Evolutionary conservation across 2,329 filamentous ascomycete species (phyloP), one percentile per base, ranked within the genome.

Genomic region (Aspergillus sp.): DNA sequence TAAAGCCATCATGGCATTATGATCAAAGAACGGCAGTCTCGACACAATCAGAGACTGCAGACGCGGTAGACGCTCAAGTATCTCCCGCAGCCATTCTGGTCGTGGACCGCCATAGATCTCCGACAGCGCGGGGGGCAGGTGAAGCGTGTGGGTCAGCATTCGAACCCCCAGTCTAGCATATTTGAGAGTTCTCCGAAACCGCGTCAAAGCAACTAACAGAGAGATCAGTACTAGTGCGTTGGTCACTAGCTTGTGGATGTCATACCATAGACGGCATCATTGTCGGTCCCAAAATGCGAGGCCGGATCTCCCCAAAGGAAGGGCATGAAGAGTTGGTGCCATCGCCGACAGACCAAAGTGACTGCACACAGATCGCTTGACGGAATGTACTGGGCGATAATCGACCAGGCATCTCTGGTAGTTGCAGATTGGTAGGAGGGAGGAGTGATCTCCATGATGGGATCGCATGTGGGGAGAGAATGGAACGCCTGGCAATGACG

Each of bases 301-400:
- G 83, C 81, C 17, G 83, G 83, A 60, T 82, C 80, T 14, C 83
- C 83, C 83, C 83, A 86, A 1, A 86, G 73, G 56, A 81, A 78
- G 2, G 81, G 81, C 48, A 78, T 75, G 58, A 85, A 85, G n/a
- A 80, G 77, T 23, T 69, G 61, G 60, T 85, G 80, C 81, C 83
- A 85, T 72, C 73, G 71, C 49, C 71, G 77, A 59, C 78, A 83
- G 7, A 85, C 82, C 23, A 84, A 67, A 4, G 79, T 78, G 6
- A 76, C 78, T 20, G 81, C 75, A 57, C 80, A 84, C 4, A 86
- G 73, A 53, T 83, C 80, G 25, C 75, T 73, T 2, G 82, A 83
- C 1, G 76, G 73, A 4, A 85, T 76, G 58, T 84, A 85, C 14
- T 70, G 74, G 7, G 83, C 81, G 49, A 85, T 72, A 34, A 85